These are phyloP conservation scores for Rhynchosporium agropyri DNA, from an alignment of 2,329 filamentous ascomycete genomes.

Conservation along the genomic window DNA sequence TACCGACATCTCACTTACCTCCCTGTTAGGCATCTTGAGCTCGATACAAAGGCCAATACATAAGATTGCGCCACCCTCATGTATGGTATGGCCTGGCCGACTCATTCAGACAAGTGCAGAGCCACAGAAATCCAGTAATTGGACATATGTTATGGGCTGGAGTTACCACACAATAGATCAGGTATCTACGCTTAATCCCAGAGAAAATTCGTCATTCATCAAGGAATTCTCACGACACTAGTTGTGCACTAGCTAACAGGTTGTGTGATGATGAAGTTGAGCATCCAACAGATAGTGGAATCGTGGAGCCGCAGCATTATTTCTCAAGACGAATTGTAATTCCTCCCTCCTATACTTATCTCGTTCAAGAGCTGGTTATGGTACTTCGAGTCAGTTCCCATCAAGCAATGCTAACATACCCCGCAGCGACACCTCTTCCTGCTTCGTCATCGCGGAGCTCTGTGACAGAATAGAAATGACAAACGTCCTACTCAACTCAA, in stretches of 20 bases:
- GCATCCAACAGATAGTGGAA: neutral
- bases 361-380: no score
- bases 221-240: neutral
- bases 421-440: neutral
- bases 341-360: no score
- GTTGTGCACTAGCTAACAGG: neutral
- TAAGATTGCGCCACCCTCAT: neutral
- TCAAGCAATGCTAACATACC: neutral
- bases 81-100: neutral
- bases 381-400: neutral
- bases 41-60: neutral
- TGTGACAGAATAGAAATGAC: neutral
- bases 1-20: neutral
- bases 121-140: neutral
- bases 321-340: neutral
- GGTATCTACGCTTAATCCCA: neutral
- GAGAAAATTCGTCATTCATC: no score
- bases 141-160: constrained; percentile 2
- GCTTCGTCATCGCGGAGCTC: constrained; percentile 1
- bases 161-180: neutral
- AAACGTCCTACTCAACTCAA: neutral
- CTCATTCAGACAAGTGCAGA: neutral
- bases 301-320: neutral
- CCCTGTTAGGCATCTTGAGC: neutral
- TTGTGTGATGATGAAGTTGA: neutral